Evolutionary conservation across 192 early-diverging fungal species (phyloP), one percentile per base, ranked within the genome.

Genomic region (Rhizophlyctis rosea): DNA sequence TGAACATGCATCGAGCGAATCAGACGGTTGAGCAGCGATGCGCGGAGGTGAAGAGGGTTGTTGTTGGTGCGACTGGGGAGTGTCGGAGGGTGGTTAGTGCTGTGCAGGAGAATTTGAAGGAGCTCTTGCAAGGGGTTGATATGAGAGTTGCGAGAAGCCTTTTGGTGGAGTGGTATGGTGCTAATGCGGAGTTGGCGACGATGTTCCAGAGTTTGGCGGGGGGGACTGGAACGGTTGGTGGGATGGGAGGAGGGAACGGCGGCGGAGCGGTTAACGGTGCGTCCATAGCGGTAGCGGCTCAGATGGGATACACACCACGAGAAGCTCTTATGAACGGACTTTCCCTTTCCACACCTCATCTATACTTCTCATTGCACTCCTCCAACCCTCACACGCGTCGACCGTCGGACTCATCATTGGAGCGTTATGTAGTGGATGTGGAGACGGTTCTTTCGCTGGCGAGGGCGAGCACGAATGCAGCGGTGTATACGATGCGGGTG

Each of bases 101-200:
- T 7, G 39, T 44, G 18, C 39, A 44, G 18, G 39, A 44, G 39
- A 7, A 44, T 44, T 18, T 44, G 33, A 33, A 58, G 18, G n/a
- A 30, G 35, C 56, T 34, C 14, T 3, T 58, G 27, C 30, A 28
- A 21, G 2, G 21, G 7, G 33, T 58, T 24, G 56, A 58, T 23
- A 23, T 39, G 18, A 28, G 56, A 3, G 34, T 34, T 1, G n/a
- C 56, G 21, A 25, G 56, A 3, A 58, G 33, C n/a, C 56, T 58
- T 1, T 23, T 58, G 16, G 27, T 33, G 4, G 56, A 39, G 18
- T 58, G 56, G 56, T 34, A 58, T 28, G 29, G 27, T 33, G 56
- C 56, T 14, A 58, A 39, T 24, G 56, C 34, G 7, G 56, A 58
- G 56, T 33, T 58, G 28, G 56, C 56, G 29, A 33, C 23, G 32